Evolutionary conservation across 2,329 filamentous ascomycete species (phyloP), one percentile per base, ranked within the genome.

Genomic region (Colletotrichum agaves): DNA sequence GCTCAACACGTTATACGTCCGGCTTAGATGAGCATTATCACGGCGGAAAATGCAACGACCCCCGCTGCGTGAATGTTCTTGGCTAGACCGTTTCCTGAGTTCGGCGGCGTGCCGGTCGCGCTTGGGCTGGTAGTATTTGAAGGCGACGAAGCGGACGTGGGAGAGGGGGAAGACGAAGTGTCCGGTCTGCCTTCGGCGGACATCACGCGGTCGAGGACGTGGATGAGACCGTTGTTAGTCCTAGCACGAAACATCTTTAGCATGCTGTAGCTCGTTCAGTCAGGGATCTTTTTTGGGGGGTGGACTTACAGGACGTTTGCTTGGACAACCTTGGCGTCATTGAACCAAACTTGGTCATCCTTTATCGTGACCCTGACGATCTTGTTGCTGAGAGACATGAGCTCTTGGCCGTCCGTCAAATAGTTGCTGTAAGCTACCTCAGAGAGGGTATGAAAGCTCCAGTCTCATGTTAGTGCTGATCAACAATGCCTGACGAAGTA

Each of bases 221-320:
- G 72, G 19, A 74, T 71, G 1, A 74, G 62, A 8, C 73, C 73
- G 27, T 74, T 74, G 47, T 74, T 72, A 8, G 73, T 74, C 58
- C 70, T 72, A 15, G 6, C 5, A 11, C 8, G 23, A 12, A 19
- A 44, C 3, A 19, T n/a, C 11, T 31, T 56, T 19, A 31, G 17
- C 2, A 23, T 12, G 12, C 5, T 17, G 3, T 13, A 1, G 4
- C n/a, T 15, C 17, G 8, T 11, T 12, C n/a, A 17, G 4, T 37
- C 27, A 27, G 27, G 21, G 21, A 11, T 2, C 39, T 2, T 12
- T 21, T 33, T n/a, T 5, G 23, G 3, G 10, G 8, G 8, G 2
- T 21, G 12, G 12, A 49, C 67, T 61, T 49, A 71, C 70, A 73
- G 43, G 11, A 73, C 72, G 41, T 73, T 73, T n/a, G 69, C 67